Conservation (phyloP, 2,329 filamentous ascomycete species). For the Didymella arachidicola region DNA sequence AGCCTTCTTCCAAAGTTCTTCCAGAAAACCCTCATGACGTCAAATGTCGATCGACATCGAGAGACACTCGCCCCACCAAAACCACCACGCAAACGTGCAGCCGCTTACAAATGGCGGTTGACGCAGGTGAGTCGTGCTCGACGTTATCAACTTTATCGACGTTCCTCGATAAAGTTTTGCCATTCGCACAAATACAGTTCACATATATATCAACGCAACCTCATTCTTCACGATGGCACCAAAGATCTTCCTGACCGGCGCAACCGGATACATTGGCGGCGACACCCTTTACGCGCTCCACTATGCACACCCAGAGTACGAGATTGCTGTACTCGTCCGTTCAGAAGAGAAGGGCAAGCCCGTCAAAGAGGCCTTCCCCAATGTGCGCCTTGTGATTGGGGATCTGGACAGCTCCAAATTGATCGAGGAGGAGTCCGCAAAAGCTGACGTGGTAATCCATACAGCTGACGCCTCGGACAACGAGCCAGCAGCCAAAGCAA, state of each 20-base stretch:
- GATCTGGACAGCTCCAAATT: constrained; percentile 56
- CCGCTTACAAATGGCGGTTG: background rate
- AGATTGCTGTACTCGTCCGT: constrained; percentile 56
- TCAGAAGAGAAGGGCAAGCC: constrained; percentile 53
- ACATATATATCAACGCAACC: background rate
- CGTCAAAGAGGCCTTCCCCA: constrained; percentile 56
- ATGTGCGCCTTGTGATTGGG: constrained; percentile 58
- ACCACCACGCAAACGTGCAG: background rate
- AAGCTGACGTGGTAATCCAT: constrained; percentile 60
- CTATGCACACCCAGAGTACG: constrained; percentile 56
- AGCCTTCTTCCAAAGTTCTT: background rate
- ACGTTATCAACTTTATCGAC: background rate
- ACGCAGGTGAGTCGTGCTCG: background rate
- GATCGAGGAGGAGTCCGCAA: constrained; percentile 57
- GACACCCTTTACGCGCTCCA: constrained; percentile 56
- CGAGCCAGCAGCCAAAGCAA: constrained; percentile 53
- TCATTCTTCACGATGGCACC: constrained; percentile 26
- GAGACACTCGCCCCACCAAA: background rate
- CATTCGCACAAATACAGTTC: background rate
- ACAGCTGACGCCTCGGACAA: constrained; percentile 42
- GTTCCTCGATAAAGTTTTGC: background rate
- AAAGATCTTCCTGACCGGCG: constrained; percentile 38
- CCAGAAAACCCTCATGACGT: background rate
- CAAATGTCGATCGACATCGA: background rate
- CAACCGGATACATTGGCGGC: constrained; percentile 44